Base-by-base conservation (phyloP, 768 basidiomycete genomes). In the Phanerodontia chrysosporium region DNA sequence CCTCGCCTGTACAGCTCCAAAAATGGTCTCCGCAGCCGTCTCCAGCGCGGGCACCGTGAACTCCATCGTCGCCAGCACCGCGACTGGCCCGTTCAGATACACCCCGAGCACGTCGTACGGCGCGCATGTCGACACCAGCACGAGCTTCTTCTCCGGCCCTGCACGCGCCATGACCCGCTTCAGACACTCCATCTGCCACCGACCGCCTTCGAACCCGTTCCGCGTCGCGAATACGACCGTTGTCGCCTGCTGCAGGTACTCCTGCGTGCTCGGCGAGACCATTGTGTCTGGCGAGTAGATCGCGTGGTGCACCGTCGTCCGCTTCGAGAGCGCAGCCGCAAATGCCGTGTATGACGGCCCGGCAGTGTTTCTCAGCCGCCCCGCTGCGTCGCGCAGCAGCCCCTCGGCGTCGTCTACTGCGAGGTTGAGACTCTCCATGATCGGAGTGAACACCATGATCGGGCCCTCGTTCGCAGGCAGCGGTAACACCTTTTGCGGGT, bases 361-460 rank as follows among this genome's bases (percentile, higher is more conserved):
- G 0, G 82, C 83, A 2, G 80, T 87, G 72, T 87, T 86, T 54
- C 79, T 70, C 22, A 82, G 59, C 24, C 70, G 70, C 2, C 81
- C 83, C 27, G 72, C 71, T 10, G 66, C 64, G 28, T 74, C 78
- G 51, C 75, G 73, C 44, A 80, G 64, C 28, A 78, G 67, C 5
- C 74, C 78, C 35, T 81, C 81, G 0, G 74, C 75, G 51, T 82
- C 83, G 56, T 87, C 87, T 14, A 88, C 84, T 0, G 84, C 86
- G 53, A 70, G 74, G 70, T 87, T 87, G 35, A 86, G 66, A n/a
- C 77, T 76, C 67, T 83, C 81, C 74, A 76, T 73, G 46, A 69
- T 70, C 0, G 87, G 87, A 0, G 86, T 87, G 65, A 85, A 75
- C 18, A 83, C 57, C 4, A 83, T 69, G 8, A 65, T 68, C 2